These are phyloP conservation scores for Triadica sebifera DNA, from an alignment of 345 rosid genomes.

Conservation along the genomic window DNA sequence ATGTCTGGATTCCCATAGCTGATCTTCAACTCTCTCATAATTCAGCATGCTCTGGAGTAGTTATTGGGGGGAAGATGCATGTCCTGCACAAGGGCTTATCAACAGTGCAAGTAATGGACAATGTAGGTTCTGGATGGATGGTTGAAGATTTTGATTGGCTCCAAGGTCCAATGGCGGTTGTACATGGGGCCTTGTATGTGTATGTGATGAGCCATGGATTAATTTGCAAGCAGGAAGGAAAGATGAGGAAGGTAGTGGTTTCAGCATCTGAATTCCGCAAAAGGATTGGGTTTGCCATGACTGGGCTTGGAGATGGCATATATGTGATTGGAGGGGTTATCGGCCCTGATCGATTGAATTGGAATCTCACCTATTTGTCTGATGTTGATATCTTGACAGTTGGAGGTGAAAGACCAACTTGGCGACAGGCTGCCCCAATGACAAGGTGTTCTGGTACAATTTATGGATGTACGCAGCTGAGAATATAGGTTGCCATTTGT, in stretches of 20 bases:
- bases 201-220: conserved; percentile 63
- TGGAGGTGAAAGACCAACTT: conserved; percentile 65
- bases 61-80: conserved; percentile 66
- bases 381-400: conserved; percentile 63
- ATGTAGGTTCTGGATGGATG: conserved; percentile 56
- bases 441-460: conserved; percentile 78
- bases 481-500: conserved; percentile 43
- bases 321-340: conserved; percentile 87
- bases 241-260: conserved; percentile 48
- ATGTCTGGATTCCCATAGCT: conserved; percentile 71
- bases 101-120: conserved; percentile 77
- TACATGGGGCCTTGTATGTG: conserved; percentile 50
- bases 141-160: conserved; percentile 79
- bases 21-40: conserved; percentile 85
- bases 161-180: conserved; percentile 89
- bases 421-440: conserved; percentile 84
- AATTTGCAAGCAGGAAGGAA: conserved; percentile 59
- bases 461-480: conserved; percentile 74
- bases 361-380: conserved; percentile 74
- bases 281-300: conserved; percentile 82
- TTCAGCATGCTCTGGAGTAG: conserved; percentile 86
- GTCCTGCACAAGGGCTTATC: conserved; percentile 88
- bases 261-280: conserved; percentile 82
- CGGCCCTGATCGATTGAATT: conserved; percentile 76
- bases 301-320: conserved; percentile 65